Evolutionary conservation across 176 grass and related monocot genomes (phyloP).

Genomic region (Hyparrhenia diplandra): DNA sequence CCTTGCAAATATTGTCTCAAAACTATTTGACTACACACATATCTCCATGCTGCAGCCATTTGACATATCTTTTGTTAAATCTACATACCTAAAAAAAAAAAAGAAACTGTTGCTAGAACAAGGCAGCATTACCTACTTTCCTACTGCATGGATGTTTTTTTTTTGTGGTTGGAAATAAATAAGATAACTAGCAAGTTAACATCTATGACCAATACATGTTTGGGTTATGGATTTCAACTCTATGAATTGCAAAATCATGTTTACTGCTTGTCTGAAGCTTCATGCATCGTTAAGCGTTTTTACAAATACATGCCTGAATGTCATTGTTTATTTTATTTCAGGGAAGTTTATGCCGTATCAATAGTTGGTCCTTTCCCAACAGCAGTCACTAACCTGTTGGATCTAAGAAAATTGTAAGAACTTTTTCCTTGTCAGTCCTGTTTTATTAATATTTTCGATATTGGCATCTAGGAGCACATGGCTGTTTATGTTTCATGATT

Average conservation of each 20-base stretch:
- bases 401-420: constrained; percentile 91
- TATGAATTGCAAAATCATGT: neutral
- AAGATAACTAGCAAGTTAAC: neutral
- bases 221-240: neutral
- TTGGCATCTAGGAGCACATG: constrained; percentile 2
- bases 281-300: neutral
- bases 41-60: too few relatives aligned
- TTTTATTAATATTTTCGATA: neutral
- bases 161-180: neutral
- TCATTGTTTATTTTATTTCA: constrained; percentile 47
- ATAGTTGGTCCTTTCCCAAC: constrained; percentile 94
- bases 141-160: neutral
- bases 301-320: neutral
- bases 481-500: neutral
- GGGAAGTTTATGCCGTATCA: constrained; percentile 97
- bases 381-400: constrained; percentile 95
- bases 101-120: too few relatives aligned
- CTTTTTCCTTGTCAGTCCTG: neutral
- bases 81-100: too few relatives aligned
- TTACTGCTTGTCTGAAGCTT: neutral
- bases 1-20: neutral
- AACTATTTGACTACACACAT: neutral
- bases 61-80: too few relatives aligned
- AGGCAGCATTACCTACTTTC: neutral
- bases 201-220: neutral